Percentiles rank a stretch among this genome's conserved stretches.
phyloP scores from a whole-genome alignment of 352 stramenopile genomes.

The Phytophthora nicotianae region DNA sequence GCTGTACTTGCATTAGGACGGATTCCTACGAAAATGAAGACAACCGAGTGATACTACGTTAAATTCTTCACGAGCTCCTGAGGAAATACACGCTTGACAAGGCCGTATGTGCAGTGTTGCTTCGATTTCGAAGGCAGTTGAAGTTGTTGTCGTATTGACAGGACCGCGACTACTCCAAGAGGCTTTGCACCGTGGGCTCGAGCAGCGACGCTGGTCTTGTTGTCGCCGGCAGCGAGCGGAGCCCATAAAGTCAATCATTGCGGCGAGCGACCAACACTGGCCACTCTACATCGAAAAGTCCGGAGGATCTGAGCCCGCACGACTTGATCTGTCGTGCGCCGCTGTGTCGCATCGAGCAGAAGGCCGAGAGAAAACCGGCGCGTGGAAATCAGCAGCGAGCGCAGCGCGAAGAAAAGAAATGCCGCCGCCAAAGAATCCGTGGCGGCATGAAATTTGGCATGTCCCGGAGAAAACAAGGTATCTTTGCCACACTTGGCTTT shows the following conservation, averaged over 20 bases:
- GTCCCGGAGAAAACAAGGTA: slow-evolving; percentile 4
- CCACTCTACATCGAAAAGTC: slow-evolving; percentile 2
- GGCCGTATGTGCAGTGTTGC: background rate
- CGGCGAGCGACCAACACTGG: slow-evolving; percentile 4
- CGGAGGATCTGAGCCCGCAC: background rate
- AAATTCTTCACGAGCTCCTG: too few relatives aligned
- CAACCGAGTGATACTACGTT: background rate
- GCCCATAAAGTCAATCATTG: background rate
- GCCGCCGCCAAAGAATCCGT: background rate
- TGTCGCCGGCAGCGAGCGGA: background rate
- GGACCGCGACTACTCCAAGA: slow-evolving; percentile 26
- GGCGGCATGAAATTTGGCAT: background rate
- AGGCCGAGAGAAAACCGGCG: slow-evolving; percentile 2
- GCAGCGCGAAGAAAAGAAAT: slow-evolving; percentile 1
- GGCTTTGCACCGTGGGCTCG: slow-evolving; percentile 20
- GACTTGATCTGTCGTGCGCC: slow-evolving; percentile 21
- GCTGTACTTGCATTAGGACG: background rate
- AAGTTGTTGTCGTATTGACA: slow-evolving; percentile 31
- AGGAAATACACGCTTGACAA: too few relatives aligned
- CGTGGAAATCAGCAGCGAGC: background rate
- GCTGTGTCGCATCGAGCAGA: slow-evolving; percentile 25
- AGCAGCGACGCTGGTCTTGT: slow-evolving; percentile 4
- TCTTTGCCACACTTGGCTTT: background rate
- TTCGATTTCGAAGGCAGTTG: slow-evolving; percentile 17
- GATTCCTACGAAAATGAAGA: too few relatives aligned